A percentile compares a stretch with the other conserved stretches of the same genome.
Evolutionary conservation across 2,329 filamentous ascomycete genomes (phyloP).

Genomic region (Aspergillus aculeatus): DNA sequence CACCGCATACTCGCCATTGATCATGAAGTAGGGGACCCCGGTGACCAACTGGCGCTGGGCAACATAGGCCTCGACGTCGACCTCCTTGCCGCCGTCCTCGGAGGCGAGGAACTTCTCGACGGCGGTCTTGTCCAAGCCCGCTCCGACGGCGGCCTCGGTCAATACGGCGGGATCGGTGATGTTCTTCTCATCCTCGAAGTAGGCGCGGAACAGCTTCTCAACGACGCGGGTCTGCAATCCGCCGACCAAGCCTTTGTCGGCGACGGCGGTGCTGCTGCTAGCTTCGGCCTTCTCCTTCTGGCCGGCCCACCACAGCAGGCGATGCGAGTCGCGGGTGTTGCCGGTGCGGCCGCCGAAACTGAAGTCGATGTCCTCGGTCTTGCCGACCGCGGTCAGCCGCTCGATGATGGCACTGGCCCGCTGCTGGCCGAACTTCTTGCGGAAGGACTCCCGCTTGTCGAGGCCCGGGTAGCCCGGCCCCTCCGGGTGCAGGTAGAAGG

Average conservation of each 20-base stretch:
- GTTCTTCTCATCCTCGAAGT: slow-evolving; percentile 65
- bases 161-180: slow-evolving; percentile 60
- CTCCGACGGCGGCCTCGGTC: slow-evolving; percentile 52
- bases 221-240: slow-evolving; percentile 60
- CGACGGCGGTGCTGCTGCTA: neutral
- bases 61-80: slow-evolving; percentile 56
- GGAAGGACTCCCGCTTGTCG: slow-evolving; percentile 59
- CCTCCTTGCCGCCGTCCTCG: slow-evolving; percentile 56
- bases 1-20: slow-evolving; percentile 67
- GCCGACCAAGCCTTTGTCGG: slow-evolving; percentile 37
- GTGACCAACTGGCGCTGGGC: slow-evolving; percentile 56
- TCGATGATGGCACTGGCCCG: slow-evolving; percentile 58
- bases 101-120: slow-evolving; percentile 55
- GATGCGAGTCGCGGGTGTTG: slow-evolving; percentile 76
- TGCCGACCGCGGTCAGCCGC: slow-evolving; percentile 59
- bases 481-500: slow-evolving; percentile 76
- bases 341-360: slow-evolving; percentile 69
- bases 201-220: slow-evolving; percentile 62
- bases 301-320: slow-evolving; percentile 69
- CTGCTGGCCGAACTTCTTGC: slow-evolving; percentile 63
- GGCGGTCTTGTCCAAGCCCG: slow-evolving; percentile 54
- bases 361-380: slow-evolving; percentile 69
- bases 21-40: slow-evolving; percentile 73
- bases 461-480: slow-evolving; percentile 52
- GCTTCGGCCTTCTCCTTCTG: slow-evolving; percentile 41